Evolutionary conservation across 106 monocot species (phyloP).

Genomic region (Dioscorea zingiberensis): DNA sequence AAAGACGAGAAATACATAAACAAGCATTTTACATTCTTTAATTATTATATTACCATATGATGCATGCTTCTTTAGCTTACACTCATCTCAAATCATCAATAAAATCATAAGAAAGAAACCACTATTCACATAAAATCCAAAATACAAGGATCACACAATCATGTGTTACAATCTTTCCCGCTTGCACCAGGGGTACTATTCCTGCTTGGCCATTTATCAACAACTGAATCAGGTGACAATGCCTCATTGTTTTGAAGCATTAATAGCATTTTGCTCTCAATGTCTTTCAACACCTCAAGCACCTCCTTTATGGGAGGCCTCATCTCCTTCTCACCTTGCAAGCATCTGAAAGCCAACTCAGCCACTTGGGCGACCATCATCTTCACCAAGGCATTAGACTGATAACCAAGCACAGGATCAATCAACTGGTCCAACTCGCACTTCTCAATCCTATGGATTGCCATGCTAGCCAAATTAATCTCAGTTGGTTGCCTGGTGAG

Average conservation of each 20-base stretch:
- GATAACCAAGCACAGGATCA: slow-evolving; percentile 35
- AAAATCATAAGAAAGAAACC: no score
- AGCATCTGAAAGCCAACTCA: slow-evolving; percentile 53
- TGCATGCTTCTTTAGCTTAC: no score
- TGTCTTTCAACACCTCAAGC: slow-evolving; percentile 18
- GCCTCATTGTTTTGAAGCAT: background rate
- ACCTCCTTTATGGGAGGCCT: slow-evolving; percentile 51
- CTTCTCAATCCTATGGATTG: slow-evolving; percentile 32
- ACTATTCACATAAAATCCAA: no score
- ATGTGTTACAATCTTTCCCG: no score
- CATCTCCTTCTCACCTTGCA: slow-evolving; percentile 50
- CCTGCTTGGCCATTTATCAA: slow-evolving; percentile 9
- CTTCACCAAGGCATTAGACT: slow-evolving; percentile 21
- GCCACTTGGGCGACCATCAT: slow-evolving; percentile 40
- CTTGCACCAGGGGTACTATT: slow-evolving; percentile 16
- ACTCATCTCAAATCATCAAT: no score
- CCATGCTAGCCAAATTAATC: slow-evolving; percentile 51
- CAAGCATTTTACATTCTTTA: no score
- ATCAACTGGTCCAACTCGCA: slow-evolving; percentile 29
- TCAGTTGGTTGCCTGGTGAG: slow-evolving; percentile 28
- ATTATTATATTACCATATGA: no score
- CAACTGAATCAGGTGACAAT: slow-evolving; percentile 10
- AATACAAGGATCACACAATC: no score
- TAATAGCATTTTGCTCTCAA: background rate
- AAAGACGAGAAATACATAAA: no score